phyloP scores from a whole-genome alignment of 2,329 filamentous ascomycete species.

The Cordyceps farinosa region DNA sequence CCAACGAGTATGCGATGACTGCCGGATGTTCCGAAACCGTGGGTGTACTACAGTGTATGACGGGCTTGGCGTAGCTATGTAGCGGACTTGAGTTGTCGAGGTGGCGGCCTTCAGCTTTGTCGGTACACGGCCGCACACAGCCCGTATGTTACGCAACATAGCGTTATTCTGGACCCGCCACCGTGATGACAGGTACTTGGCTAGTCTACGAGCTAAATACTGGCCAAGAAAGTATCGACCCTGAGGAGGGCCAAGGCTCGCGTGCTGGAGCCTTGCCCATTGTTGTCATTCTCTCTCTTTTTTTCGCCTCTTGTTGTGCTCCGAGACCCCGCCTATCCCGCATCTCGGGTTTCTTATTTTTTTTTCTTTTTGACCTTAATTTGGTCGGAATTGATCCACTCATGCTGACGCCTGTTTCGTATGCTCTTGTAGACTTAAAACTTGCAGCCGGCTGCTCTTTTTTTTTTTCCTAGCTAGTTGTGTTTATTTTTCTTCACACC shows the following conservation, averaged over 20 bases:
- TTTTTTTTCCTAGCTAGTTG: not conserved
- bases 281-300: not conserved
- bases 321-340: conserved; percentile 16
- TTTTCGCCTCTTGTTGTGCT: not conserved
- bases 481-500: not conserved
- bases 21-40: not conserved
- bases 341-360: conserved; percentile 4
- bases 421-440: not conserved
- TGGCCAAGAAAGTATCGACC: not conserved
- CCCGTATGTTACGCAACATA: not conserved
- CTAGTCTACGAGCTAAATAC: not conserved
- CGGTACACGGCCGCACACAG: too few species aligned
- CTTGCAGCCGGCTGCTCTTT: not conserved
- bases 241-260: not conserved
- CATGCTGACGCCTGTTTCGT: conserved; percentile 7
- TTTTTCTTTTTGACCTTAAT: conserved; percentile 3
- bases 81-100: too few species aligned
- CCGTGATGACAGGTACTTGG: not conserved
- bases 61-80: too few species aligned
- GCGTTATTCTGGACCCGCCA: not conserved
- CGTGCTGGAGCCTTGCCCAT: not conserved
- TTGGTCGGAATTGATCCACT: conserved; percentile 11
- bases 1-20: not conserved
- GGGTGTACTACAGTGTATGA: not conserved
- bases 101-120: too few species aligned